Base-by-base conservation (phyloP, 352 stramenopile species). In the Blastocystis sp. region DNA sequence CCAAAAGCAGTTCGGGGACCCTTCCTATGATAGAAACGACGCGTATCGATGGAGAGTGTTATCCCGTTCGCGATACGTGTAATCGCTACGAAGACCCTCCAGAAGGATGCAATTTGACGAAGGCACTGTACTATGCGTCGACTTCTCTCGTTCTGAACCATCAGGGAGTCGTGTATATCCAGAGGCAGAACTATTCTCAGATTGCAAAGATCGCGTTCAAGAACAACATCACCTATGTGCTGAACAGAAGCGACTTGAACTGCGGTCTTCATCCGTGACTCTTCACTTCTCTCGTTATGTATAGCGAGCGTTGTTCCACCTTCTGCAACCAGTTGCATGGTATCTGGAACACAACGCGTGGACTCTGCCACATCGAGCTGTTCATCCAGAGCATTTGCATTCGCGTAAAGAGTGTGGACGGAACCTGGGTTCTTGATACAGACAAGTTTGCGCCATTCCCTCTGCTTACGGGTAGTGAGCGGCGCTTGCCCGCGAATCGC, bases 21-120 rank as follows among this genome's bases (percentile, higher is more conserved):
- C 17, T 40, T 9, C 3, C 4, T 0, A 74, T 74, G 64, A 3
- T 17, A n/a, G 17, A n/a, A 19, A 54, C 17, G 14, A n/a, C 24
- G 64, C 4, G 10, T 3, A 54, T 7, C 3, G n/a, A n/a, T 42
- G 64, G 64, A 24, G 64, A 74, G 40, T n/a, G 7, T 7, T 74
- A 74, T 74, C 64, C 64, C 21, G 64, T 74, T 40, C 19, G 64
- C 34, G 64, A 74, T 24, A 54, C 4, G 3, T 74, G 64, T n/a
- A 74, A 74, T 17, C 11, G 42, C 17, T 3, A n/a, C 14, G 24
- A 10, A 10, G 64, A 74, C 19, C 64, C 64, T n/a, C 3, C 14
- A 40, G 64, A 40, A 42, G 64, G 64, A 3, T 74, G 64, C 42
- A 7, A 48, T 10, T 40, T 54, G 21, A 74, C 64, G 42, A 42